Conservation (phyloP, 2,329 filamentous ascomycete species). For the Dothistroma pini region DNA sequence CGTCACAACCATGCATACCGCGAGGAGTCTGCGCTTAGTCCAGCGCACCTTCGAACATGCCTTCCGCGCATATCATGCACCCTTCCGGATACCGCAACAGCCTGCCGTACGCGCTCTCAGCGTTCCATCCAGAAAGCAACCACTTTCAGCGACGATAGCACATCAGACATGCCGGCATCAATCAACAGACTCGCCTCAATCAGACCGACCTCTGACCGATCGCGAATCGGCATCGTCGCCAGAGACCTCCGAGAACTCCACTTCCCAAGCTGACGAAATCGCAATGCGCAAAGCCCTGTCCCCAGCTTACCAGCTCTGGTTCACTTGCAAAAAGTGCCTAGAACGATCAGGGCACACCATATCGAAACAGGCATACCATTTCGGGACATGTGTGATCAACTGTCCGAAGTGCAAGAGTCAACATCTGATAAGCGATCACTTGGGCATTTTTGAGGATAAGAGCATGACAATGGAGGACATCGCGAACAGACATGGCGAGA, state of each 20-base stretch:
- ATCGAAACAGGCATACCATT: conserved; percentile 92
- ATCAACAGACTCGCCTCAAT: conserved; percentile 8
- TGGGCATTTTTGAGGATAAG: conserved; percentile 73
- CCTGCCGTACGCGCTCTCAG: conserved; percentile 18
- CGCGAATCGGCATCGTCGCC: conserved; percentile 19
- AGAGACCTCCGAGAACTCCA: conserved; percentile 29
- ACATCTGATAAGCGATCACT: conserved; percentile 88
- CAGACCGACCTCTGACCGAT: conserved; percentile 30
- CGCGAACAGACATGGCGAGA: conserved; percentile 68
- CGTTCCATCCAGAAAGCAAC: conserved; percentile 10
- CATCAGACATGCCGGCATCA: conserved; percentile 12
- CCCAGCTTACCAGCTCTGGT: conserved; percentile 80
- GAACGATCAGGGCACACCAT: conserved; percentile 77
- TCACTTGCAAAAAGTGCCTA: conserved; percentile 80
- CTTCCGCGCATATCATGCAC: conserved; percentile 30
- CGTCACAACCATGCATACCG: neutral
- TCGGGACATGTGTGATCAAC: conserved; percentile 81
- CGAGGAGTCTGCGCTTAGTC: conserved; percentile 34
- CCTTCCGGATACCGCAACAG: conserved; percentile 6
- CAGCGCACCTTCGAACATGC: conserved; percentile 33
- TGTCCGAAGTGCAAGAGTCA: conserved; percentile 83
- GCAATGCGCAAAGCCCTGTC: conserved; percentile 43
- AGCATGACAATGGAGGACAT: conserved; percentile 72
- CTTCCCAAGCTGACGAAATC: conserved; percentile 30
- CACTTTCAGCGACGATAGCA: conserved; percentile 4